A percentile compares a stretch with the other conserved stretches of the same genome.
These are phyloP conservation scores for Entonaema liquescens DNA, from an alignment of 495 filamentous ascomycete species.

Conservation along the genomic window DNA sequence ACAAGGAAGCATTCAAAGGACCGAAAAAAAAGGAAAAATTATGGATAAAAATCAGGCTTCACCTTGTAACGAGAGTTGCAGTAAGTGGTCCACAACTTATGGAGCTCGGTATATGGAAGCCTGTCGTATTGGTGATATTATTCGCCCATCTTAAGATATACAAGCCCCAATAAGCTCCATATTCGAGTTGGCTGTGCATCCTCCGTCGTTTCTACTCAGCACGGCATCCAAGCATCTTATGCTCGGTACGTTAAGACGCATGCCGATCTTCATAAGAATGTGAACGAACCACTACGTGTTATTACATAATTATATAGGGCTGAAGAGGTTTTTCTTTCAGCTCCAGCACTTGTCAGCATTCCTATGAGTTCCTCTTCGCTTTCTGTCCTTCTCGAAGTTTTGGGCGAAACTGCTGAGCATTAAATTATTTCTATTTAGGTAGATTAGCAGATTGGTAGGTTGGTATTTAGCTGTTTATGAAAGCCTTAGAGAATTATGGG, in stretches of 20 bases:
- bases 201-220: not conserved
- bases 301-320: constrained; percentile 26
- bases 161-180: not conserved
- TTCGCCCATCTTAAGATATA: not conserved
- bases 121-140: not conserved
- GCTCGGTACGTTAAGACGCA: not conserved
- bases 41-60: not conserved
- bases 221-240: not conserved
- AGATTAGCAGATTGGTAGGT: no score
- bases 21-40: not conserved
- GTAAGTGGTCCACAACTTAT: not conserved
- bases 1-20: not conserved
- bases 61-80: not conserved
- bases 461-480: no score
- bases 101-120: not conserved
- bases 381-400: not conserved
- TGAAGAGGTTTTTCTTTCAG: constrained; percentile 8
- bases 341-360: not conserved
- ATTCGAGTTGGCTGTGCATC: not conserved
- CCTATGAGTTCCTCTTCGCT: not conserved
- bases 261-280: constrained; percentile 21
- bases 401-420: not conserved
- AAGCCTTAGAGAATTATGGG: no score
- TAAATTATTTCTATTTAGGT: not conserved
- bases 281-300: not conserved